Base-by-base conservation (phyloP, 805 yeast species). In the Lachancea nothofagi region DNA sequence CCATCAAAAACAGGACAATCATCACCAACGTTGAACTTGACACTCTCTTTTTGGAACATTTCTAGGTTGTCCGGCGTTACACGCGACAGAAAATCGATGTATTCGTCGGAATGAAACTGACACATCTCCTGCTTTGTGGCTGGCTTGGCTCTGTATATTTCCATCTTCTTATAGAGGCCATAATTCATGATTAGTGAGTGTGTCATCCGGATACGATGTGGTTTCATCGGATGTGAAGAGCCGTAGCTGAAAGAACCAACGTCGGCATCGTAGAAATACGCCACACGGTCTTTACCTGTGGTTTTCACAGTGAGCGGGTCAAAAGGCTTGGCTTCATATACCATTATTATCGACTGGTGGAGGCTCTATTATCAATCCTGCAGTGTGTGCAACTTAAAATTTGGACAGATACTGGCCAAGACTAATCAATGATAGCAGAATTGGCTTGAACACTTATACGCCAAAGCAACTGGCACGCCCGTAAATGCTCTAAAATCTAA, bases 171-270 rank as follows among this genome's bases (percentile, higher is more conserved):
- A 60, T 89, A 86, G 33, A 90, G 66, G 42, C 86, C 86, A 62
- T 93, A 90, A 10, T 83, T 79, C 24, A 82, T 75, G 38, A 90
- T 90, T 45, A 90, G 67, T 59, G 89, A 96, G 64, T 90, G 97
- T 0, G 98, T 90, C 32, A 90, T 72, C 89, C 88, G 82, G 46
- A 93, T 69, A 48, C 98, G 69, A 61, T 89, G 86, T 12, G 98
- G 98, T 61, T 90, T 90, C 98, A 90, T 90, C 7, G 97, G 97
- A 64, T 93, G 98, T 21, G 96, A 96, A 4, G 96, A 93, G 42
- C 97, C 97, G 60, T 93, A 93, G 32, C 97, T 95, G 65, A 90
- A 90, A 67, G 93, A 93, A 25, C 97, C 97, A 34, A 93, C 96
- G 61, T 90, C 98, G 21, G 96, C 77, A 61, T 82, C 90, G 55